Percentiles rank a stretch among this genome's conserved stretches.
These are phyloP conservation scores for Podospora anserina DNA, from an alignment of 495 filamentous ascomycete genomes.

Conservation along the genomic window DNA sequence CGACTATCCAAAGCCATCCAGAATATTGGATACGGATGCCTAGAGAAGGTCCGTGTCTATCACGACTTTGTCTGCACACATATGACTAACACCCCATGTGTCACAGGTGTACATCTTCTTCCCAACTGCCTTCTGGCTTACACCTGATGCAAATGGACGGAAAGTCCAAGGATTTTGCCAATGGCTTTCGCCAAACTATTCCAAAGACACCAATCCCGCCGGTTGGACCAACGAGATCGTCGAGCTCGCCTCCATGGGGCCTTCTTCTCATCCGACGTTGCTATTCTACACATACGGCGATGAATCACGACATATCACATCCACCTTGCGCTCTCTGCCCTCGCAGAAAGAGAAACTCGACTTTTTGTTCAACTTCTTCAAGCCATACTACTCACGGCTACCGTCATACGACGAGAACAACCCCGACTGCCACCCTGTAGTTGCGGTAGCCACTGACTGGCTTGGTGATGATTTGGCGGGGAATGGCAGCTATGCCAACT, in stretches of 20 bases:
- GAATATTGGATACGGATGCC: constrained; percentile 75
- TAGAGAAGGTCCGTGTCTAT: constrained; percentile 68
- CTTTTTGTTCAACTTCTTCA: constrained; percentile 59
- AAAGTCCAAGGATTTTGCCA: constrained; percentile 58
- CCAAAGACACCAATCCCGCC: constrained; percentile 56
- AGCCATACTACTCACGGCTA: constrained; percentile 72
- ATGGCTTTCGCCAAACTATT: constrained; percentile 65
- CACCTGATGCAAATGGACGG: constrained; percentile 23
- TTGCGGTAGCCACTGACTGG: constrained; percentile 73
- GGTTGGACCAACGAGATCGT: constrained; percentile 77
- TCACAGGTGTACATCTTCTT: constrained; percentile 76
- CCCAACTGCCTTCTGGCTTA: constrained; percentile 60
- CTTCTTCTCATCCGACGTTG: constrained; percentile 73
- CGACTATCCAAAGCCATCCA: constrained; percentile 68
- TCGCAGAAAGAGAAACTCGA: constrained; percentile 38
- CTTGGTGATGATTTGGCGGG: constrained; percentile 77
- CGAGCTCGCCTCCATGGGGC: constrained; percentile 67
- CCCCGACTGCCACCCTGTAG: constrained; percentile 59
- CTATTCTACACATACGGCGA: constrained; percentile 87
- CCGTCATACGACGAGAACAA: constrained; percentile 56
- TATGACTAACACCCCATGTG: constrained; percentile 33
- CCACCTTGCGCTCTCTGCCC: constrained; percentile 38
- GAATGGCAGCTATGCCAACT: constrained; percentile 87
- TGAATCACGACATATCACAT: constrained; percentile 48
- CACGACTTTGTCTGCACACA: constrained; percentile 7